Evolutionary conservation across 2,329 filamentous ascomycete genomes (phyloP), one percentile per base, ranked within the genome.

Genomic region (Cladobotryum mycophilum): DNA sequence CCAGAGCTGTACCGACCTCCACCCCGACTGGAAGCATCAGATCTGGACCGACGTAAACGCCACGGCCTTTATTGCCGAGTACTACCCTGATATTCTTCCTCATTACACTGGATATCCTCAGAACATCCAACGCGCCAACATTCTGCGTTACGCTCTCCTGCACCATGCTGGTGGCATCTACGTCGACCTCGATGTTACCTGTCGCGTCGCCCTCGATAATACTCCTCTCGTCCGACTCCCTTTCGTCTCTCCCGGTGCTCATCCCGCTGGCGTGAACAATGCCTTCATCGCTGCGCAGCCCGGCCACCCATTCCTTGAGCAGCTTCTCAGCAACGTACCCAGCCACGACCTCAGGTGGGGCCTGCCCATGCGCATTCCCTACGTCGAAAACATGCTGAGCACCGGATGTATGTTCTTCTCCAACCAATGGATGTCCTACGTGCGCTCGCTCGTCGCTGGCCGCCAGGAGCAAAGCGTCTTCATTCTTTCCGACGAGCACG

Each of bases 351-450:
- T 60, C 48, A 53, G 48, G 38, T 61, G 59, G 59, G 53, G 52
- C 17, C 49, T 60, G 48, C 56, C 57, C 13, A 57, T 61, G 53
- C 58, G 59, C 36, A 56, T 60, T 7, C 58, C 59, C 9, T 61
- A 60, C 48, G 55, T 61, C 37, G 59, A 61, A 45, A 60, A 60
- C 55, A 61, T 61, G 59, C 45, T 61, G 17, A 61, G 57, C 56
- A 55, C 59, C 5, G 58, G 58, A 20, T 61, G 58, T 53, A 60
- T 61, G 58, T 61, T 57, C 54, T 61, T 55, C 50, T 57, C 59
- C 43, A 60, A 60, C 52, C 48, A 54, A 43, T 61, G 59, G 59
- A 61, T 61, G 57, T 37, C 37, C 14, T 61, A 60, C 34, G 56
- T 55, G 4, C 53, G 53, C 12, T 48, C 43, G 22, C 36, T 53